phyloP scores from a whole-genome alignment of 129 eudicot genomes.

The Escallonia rubra region DNA sequence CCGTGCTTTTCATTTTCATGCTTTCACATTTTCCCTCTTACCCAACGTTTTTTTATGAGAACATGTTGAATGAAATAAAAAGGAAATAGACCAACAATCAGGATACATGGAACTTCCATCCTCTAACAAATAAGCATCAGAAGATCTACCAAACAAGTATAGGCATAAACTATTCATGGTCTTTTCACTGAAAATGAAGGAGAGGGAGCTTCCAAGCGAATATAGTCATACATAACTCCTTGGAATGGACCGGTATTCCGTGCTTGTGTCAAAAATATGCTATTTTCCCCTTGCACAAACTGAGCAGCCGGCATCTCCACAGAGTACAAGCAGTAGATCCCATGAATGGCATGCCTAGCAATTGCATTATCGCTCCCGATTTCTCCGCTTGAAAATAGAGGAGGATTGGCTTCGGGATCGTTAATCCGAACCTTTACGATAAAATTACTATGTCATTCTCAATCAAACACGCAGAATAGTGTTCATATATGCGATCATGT shows the following conservation, averaged over 20 bases:
- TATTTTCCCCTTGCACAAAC: slow-evolving; percentile 26
- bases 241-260: slow-evolving; percentile 24
- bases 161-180: not conserved
- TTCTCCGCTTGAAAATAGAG: slow-evolving; percentile 29
- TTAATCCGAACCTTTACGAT: slow-evolving; percentile 25
- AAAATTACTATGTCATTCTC: too few relatives aligned
- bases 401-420: slow-evolving; percentile 24
- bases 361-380: slow-evolving; percentile 40
- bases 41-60: too few relatives aligned
- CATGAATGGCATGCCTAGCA: slow-evolving; percentile 44
- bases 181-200: not conserved
- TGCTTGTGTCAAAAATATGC: slow-evolving; percentile 33
- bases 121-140: too few relatives aligned
- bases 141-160: too few relatives aligned
- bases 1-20: too few relatives aligned
- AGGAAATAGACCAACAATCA: too few relatives aligned
- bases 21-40: too few relatives aligned
- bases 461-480: too few relatives aligned
- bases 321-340: slow-evolving; percentile 31
- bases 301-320: slow-evolving; percentile 21
- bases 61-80: too few relatives aligned
- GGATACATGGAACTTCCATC: too few relatives aligned
- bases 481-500: too few relatives aligned
- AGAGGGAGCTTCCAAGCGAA: slow-evolving; percentile 29
- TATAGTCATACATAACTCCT: slow-evolving; percentile 39